Conservation (phyloP, 148 eudicot species). For the Chenopodium album region DNA sequence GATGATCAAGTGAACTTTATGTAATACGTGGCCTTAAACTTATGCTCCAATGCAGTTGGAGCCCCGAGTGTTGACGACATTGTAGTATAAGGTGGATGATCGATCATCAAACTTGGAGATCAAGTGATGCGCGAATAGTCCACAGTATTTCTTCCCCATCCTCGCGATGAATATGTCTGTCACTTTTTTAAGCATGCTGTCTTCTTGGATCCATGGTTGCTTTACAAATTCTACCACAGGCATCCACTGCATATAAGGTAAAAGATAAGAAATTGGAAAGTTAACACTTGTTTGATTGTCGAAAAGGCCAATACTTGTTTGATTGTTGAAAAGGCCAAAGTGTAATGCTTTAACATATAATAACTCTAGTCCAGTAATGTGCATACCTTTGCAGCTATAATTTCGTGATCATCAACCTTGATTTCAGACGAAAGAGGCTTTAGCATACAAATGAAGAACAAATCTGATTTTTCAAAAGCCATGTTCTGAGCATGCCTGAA, state of each 20-base stretch:
- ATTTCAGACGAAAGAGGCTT: slow-evolving; percentile 65
- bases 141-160: slow-evolving; percentile 68
- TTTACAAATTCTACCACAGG: slow-evolving; percentile 65
- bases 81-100: slow-evolving; percentile 69
- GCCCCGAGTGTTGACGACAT: slow-evolving; percentile 44
- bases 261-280: not conserved
- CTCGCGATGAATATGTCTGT: slow-evolving; percentile 64
- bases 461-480: slow-evolving; percentile 84
- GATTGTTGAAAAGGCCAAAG: not conserved
- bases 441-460: slow-evolving; percentile 86
- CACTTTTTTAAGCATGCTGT: slow-evolving; percentile 73
- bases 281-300: not conserved
- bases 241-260: slow-evolving; percentile 66
- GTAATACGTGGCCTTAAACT: not conserved
- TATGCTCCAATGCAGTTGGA: slow-evolving; percentile 43
- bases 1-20: not conserved
- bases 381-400: slow-evolving; percentile 77
- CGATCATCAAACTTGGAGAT: slow-evolving; percentile 69
- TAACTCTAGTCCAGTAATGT: not conserved
- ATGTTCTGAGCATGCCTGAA: slow-evolving; percentile 86
- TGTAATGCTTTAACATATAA: not conserved
- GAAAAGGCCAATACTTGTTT: not conserved
- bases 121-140: slow-evolving; percentile 58
- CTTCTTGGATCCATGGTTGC: slow-evolving; percentile 69
- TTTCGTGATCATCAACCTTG: slow-evolving; percentile 67